Evolutionary conservation across 352 stramenopile species (phyloP).

Genomic region (Globisporangium cystogenes): DNA sequence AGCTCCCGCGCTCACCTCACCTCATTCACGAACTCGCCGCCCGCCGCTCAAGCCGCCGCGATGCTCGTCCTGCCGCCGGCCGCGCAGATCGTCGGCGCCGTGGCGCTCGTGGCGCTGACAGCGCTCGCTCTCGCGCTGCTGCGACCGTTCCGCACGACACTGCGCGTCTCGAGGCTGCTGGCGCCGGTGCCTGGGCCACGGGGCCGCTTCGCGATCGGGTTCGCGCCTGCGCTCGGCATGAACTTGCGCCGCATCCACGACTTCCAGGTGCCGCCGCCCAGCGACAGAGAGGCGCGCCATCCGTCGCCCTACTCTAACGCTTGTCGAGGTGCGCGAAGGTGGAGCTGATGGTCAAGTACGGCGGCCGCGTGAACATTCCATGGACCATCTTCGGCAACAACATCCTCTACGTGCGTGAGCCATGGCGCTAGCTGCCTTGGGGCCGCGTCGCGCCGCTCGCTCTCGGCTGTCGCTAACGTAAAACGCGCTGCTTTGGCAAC

Average conservation of each 20-base stretch:
- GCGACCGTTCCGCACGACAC: background rate
- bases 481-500: too few relatives aligned
- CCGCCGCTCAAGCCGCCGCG: background rate
- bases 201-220: constrained; percentile 4
- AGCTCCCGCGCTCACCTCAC: too few relatives aligned
- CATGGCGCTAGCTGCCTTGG: too few relatives aligned
- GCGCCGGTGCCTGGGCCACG: constrained; percentile 11
- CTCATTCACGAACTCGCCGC: background rate
- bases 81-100: too few relatives aligned
- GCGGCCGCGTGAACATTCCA: constrained; percentile 52
- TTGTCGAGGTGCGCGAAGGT: constrained; percentile 9
- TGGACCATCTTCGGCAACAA: constrained; percentile 40
- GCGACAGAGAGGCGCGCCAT: background rate
- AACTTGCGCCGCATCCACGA: constrained; percentile 10
- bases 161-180: constrained; percentile 2
- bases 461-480: too few relatives aligned
- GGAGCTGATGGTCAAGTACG: constrained; percentile 29
- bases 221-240: constrained; percentile 1
- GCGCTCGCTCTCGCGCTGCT: background rate
- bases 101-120: background rate
- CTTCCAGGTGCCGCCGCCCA: background rate
- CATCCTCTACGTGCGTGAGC: background rate
- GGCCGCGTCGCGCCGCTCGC: too few relatives aligned
- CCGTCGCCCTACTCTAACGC: too few relatives aligned
- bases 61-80: background rate